phyloP scores from a whole-genome alignment of 2,329 filamentous ascomycete species.

The Pleoardoris graminearum region DNA sequence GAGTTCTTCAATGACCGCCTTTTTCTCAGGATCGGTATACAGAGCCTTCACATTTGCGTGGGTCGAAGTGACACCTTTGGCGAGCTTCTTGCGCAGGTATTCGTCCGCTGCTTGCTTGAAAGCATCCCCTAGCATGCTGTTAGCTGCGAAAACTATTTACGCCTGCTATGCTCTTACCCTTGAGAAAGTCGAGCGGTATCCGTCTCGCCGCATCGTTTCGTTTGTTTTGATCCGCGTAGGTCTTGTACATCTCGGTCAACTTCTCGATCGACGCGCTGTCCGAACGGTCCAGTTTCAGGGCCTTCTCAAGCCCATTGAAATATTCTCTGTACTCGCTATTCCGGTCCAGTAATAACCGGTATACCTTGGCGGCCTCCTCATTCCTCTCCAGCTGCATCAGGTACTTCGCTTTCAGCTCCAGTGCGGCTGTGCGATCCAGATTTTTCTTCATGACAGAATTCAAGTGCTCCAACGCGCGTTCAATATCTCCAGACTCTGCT shows the following conservation, averaged over 20 bases:
- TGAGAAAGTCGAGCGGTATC: conserved; percentile 85
- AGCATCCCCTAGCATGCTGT: conserved; percentile 63
- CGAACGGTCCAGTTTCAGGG: conserved; percentile 64
- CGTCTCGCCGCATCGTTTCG: conserved; percentile 83
- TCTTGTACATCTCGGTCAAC: conserved; percentile 76
- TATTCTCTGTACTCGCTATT: conserved; percentile 88
- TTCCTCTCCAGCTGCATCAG: conserved; percentile 75
- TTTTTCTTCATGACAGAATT: conserved; percentile 75
- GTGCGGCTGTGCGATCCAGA: conserved; percentile 79
- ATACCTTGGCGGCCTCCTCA: conserved; percentile 80
- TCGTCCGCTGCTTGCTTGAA: conserved; percentile 77
- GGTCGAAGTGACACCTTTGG: conserved; percentile 91
- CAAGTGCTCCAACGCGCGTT: conserved; percentile 84
- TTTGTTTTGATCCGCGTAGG: conserved; percentile 78
- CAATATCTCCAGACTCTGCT: conserved; percentile 80
- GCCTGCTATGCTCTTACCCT: conserved; percentile 54
- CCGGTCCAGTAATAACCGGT: conserved; percentile 77
- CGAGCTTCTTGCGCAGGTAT: conserved; percentile 83
- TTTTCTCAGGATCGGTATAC: conserved; percentile 78
- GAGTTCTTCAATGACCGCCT: conserved; percentile 71
- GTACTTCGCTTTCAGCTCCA: conserved; percentile 87
- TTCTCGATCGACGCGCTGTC: conserved; percentile 69
- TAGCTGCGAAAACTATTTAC: not conserved
- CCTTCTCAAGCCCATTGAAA: conserved; percentile 75
- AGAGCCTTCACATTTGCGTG: conserved; percentile 97